Evolutionary conservation across 2,329 filamentous ascomycete genomes (phyloP), one percentile per base, ranked within the genome.

Genomic region (Fusarium stilboides): DNA sequence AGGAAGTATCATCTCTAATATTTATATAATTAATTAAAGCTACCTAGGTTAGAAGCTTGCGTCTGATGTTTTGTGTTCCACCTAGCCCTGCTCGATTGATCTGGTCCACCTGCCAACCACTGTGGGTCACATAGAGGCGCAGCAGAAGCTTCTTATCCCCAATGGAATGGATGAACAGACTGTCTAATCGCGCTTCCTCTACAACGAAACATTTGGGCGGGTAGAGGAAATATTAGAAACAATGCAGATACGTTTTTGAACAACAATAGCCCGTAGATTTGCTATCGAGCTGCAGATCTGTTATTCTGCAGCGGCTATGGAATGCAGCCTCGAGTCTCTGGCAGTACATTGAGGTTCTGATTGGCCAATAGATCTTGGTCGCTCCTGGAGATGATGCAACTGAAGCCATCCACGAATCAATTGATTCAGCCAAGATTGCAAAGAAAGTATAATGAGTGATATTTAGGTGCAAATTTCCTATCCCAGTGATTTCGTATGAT

Each of bases 41-140:
- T 24, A 24, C 7, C 22, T 24, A 24, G 5, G 22, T 24, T 24
- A 24, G 22, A 5, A 7, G 7, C 22, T 7, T 24, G 22, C 22
- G 22, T 24, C 22, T 24, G 22, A 24, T 24, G 22, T 24, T 24
- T 24, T 24, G 7, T 24, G 22, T 24, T 5, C 22, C 22, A n/a
- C 22, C 22, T 24, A 24, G 22, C 58, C 51, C 40, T 46, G 58
- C 22, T 39, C 39, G 13, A 33, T 28, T 10, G 22, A 37, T 26
- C 42, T 53, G 51, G 69, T 73, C 55, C 59, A 68, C 69, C 71
- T 61, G 69, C 69, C 71, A 74, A 74, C 71, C 51, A 46, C 51
- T 37, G 37, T 20, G 19, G 15, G n/a, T 24, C 10, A 33, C 15
- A 39, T 39, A 46, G 58, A 62, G 68, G 65, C 58, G 62, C 59